Conservation (phyloP, 1,139 yeast species). For the Geotrichum cucujoidarum region DNA sequence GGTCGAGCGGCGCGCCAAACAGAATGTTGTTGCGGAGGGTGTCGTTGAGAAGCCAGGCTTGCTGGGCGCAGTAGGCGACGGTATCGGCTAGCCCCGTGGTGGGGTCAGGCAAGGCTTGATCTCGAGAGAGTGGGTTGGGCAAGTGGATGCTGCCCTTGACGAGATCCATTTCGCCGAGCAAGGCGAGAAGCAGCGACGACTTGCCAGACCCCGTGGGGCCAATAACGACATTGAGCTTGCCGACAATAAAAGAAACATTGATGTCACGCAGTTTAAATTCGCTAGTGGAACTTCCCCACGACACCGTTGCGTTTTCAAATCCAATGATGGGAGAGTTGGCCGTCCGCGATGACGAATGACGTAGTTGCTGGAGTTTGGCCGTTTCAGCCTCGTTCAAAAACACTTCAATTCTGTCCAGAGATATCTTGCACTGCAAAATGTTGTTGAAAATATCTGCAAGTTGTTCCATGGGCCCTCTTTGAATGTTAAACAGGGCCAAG, state of each 20-base stretch:
- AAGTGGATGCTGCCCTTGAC: constrained; percentile 65
- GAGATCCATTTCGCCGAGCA: constrained; percentile 90
- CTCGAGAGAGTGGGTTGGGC: constrained; percentile 74
- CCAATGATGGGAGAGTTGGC: constrained; percentile 69
- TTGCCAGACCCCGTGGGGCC: constrained; percentile 97
- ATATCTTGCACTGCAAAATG: constrained; percentile 82
- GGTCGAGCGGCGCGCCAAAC: constrained; percentile 70
- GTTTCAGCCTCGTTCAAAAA: constrained; percentile 79
- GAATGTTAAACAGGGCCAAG: constrained; percentile 72
- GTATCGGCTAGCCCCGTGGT: constrained; percentile 80
- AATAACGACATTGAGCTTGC: constrained; percentile 75
- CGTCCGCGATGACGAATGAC: constrained; percentile 44
- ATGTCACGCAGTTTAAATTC: constrained; percentile 77
- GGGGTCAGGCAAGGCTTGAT: constrained; percentile 64
- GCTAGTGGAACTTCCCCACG: constrained; percentile 57
- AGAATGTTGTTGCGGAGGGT: constrained; percentile 77
- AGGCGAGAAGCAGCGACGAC: constrained; percentile 81
- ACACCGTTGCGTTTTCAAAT: constrained; percentile 73
- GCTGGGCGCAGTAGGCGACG: constrained; percentile 92
- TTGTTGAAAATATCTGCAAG: constrained; percentile 82
- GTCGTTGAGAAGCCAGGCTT: constrained; percentile 92
- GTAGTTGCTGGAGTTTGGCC: constrained; percentile 72
- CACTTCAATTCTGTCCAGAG: constrained; percentile 77
- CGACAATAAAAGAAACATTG: constrained; percentile 60
- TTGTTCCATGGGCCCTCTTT: constrained; percentile 84